Base-by-base conservation (phyloP, 805 yeast genomes). In the Myxozyma lipomycoides region DNA sequence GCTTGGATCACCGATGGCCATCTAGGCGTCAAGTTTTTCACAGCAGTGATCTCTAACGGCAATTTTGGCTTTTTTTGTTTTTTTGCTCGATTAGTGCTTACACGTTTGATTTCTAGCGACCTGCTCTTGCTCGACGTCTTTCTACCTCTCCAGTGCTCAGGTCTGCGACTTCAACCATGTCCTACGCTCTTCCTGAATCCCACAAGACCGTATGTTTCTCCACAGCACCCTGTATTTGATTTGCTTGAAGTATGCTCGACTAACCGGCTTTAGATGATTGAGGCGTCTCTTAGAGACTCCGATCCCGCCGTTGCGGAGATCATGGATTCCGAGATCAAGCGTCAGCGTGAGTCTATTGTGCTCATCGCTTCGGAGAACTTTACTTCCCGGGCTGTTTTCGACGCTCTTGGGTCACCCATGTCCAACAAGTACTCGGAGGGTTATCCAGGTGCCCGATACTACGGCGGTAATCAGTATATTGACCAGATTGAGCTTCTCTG, bases 371-470 rank as follows among this genome's bases (percentile, higher is more conserved):
- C 96, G 48, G 98, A 93, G 76, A 93, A 93, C 73, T 90, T 91
- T 77, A 93, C 98, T 50, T 86, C 97, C 48, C 85, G 85, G 62
- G 86, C 98, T 38, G 98, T 93, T 42, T 86, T 91, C 75, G 98
- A 93, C 66, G 87, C 95, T 30, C 82, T 91, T 65, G 98, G 98
- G 61, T 84, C 98, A 45, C 96, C 95, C 69, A 88, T 93, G 96
- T 86, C 86, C 70, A 93, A 93, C 82, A 93, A 93, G 77, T 93
- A 93, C 76, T 89, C 97, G 36, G 98, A 93, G 75, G 98, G 98
- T 58, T 91, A 93, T 75, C 98, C 98, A 54, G 98, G 98, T 61
- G 97, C 95, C 58, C 83, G 98, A 72, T 93, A 93, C 78, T 93
- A 93, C 70, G 98, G 98, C 71, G 98, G 98, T 70, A 93, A 93